phyloP scores from a whole-genome alignment of 805 yeast genomes.

The Lipomyces japonicus region DNA sequence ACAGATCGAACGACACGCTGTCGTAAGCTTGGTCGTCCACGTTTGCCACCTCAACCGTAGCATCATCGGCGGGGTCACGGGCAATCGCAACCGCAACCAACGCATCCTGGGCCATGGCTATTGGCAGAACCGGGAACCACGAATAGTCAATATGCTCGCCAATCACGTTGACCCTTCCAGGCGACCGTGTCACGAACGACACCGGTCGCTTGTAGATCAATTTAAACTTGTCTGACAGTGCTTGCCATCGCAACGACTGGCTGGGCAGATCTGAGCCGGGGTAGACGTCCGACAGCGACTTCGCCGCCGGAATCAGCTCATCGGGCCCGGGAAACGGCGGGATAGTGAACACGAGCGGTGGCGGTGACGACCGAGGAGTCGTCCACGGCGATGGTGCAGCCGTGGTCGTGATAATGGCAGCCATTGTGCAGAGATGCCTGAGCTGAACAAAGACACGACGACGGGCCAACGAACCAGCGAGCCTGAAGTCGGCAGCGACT shows the following conservation, averaged over 20 bases:
- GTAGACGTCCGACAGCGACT: conserved; percentile 15
- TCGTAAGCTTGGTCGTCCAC: conserved; percentile 30
- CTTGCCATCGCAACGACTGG: conserved; percentile 19
- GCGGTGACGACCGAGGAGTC: conserved; percentile 20
- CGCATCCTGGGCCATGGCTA: conserved; percentile 66
- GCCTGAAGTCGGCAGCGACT: neutral
- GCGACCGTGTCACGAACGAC: conserved; percentile 57
- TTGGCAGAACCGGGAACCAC: conserved; percentile 65
- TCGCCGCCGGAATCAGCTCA: conserved; percentile 18
- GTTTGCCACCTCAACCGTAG: conserved; percentile 40
- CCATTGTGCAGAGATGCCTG: neutral
- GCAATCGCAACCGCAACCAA: conserved; percentile 48
- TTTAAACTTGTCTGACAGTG: conserved; percentile 9
- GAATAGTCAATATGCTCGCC: conserved; percentile 76
- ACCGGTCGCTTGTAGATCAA: conserved; percentile 33
- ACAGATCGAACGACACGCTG: conserved; percentile 13
- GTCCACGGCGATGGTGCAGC: conserved; percentile 23
- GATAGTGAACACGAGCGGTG: conserved; percentile 6
- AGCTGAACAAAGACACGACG: neutral
- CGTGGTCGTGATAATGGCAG: neutral
- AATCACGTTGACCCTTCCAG: conserved; percentile 70
- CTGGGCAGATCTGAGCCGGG: conserved; percentile 8
- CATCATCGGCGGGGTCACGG: conserved; percentile 29
- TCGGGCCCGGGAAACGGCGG: conserved; percentile 15
- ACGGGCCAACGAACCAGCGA: neutral